phyloP scores from a whole-genome alignment of 371 early-diverging fungal genomes.

The Blyttiomyces sp. region DNA sequence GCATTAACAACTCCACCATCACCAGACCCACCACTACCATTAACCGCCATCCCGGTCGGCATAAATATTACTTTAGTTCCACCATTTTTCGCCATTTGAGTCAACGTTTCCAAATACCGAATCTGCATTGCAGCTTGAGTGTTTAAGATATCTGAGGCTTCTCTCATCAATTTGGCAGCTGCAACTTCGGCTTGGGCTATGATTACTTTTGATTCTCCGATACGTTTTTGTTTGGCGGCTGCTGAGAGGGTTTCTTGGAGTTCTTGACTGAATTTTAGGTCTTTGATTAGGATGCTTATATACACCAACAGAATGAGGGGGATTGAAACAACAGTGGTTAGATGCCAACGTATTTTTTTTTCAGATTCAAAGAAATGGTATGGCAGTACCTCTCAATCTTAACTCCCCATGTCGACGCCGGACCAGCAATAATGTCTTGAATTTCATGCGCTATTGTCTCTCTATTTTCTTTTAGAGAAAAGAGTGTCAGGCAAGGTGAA shows the following conservation, averaged over 20 bases:
- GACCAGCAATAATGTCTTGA: slow-evolving; percentile 66
- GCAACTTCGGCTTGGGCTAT: slow-evolving; percentile 89
- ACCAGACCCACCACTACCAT: too few relatives aligned
- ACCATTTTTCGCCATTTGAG: slow-evolving; percentile 59
- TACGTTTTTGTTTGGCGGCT: slow-evolving; percentile 86
- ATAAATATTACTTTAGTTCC: slow-evolving; percentile 70
- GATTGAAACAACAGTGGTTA: background rate
- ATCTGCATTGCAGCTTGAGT: slow-evolving; percentile 66
- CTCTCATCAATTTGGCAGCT: slow-evolving; percentile 87
- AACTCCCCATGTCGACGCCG: slow-evolving; percentile 60
- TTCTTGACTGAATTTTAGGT: slow-evolving; percentile 70
- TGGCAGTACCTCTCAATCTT: slow-evolving; percentile 18
- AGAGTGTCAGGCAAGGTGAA: too few relatives aligned
- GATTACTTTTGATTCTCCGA: slow-evolving; percentile 88
- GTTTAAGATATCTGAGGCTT: slow-evolving; percentile 62
- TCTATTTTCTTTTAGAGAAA: too few relatives aligned
- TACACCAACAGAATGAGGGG: background rate
- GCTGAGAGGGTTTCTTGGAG: slow-evolving; percentile 79
- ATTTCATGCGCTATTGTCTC: slow-evolving; percentile 82
- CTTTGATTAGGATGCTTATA: slow-evolving; percentile 70
- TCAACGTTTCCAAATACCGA: slow-evolving; percentile 78
- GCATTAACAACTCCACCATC: too few relatives aligned
- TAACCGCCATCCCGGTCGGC: slow-evolving; percentile 43
- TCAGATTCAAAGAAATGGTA: too few relatives aligned
- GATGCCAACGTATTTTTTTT: too few relatives aligned